Percentiles rank a stretch among this genome's conserved stretches.
Conservation (phyloP, 306 rosid species). For the Acacia crassicarpa region DNA sequence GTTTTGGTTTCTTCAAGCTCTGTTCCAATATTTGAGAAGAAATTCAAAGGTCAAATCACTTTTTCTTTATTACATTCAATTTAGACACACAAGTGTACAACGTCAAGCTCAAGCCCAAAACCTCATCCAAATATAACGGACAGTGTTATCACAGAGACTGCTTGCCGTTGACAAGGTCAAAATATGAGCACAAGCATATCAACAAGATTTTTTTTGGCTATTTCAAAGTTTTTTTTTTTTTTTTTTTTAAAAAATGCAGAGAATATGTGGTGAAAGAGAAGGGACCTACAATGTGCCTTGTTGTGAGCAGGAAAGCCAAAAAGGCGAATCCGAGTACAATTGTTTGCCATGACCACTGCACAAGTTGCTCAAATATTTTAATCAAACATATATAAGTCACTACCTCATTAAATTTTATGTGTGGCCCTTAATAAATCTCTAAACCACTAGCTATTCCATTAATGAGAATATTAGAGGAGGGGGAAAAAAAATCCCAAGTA, state of each 20-base stretch:
- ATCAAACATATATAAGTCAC: not conserved
- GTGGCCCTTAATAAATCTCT: conserved; percentile 7
- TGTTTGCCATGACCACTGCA: conserved; percentile 99
- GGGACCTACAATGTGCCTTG: conserved; percentile 82
- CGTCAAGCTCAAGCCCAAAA: too few relatives aligned
- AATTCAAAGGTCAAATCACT: not conserved
- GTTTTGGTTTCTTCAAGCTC: conserved; percentile 82
- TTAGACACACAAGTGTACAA: too few relatives aligned
- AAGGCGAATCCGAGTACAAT: conserved; percentile 69
- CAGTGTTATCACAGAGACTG: too few relatives aligned
- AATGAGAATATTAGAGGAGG: not conserved
- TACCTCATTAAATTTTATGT: not conserved
- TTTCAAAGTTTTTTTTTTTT: not conserved
- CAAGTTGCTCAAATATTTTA: conserved; percentile 29
- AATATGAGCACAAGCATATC: too few relatives aligned
- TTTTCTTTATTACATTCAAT: too few relatives aligned
- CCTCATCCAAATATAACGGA: too few relatives aligned
- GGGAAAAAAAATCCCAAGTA: not conserved
- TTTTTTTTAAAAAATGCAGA: too few relatives aligned
- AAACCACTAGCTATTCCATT: conserved; percentile 12
- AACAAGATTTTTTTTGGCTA: not conserved
- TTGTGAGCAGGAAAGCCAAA: conserved; percentile 58
- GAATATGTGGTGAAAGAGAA: not conserved
- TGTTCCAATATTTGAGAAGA: conserved; percentile 34
- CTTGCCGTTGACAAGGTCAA: too few relatives aligned